Evolutionary conservation across 306 rosid species (phyloP).

Genomic region (Glycyrrhiza uralensis): DNA sequence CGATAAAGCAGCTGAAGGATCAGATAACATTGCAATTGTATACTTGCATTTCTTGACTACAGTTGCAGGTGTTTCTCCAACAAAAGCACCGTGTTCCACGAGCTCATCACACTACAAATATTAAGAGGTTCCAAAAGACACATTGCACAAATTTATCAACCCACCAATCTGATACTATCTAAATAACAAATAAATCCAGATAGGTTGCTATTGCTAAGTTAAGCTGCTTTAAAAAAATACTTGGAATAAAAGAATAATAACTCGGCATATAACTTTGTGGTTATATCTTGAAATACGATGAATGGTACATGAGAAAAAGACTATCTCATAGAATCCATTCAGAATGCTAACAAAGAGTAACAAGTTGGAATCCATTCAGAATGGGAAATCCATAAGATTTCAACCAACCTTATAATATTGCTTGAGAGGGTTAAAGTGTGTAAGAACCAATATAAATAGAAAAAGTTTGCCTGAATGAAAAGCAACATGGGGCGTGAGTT

Average conservation of each 20-base stretch:
- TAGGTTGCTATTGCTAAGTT: too few species aligned
- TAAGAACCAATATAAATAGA: conserved; percentile 14
- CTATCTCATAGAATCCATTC: background rate
- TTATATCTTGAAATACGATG: background rate
- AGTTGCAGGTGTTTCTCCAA: conserved; percentile 71
- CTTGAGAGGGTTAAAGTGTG: conserved; percentile 24
- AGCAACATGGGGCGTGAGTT: conserved; percentile 26
- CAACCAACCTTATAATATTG: conserved; percentile 34
- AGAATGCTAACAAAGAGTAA: conserved; percentile 32
- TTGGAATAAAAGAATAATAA: background rate
- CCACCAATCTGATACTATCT: background rate
- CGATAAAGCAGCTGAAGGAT: conserved; percentile 75
- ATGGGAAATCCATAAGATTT: conserved; percentile 28
- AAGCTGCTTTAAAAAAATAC: background rate
- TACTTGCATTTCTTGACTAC: conserved; percentile 75
- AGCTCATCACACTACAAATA: conserved; percentile 67
- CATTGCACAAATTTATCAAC: background rate
- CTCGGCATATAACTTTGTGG: background rate
- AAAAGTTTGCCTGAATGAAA: conserved; percentile 16
- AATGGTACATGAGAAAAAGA: background rate
- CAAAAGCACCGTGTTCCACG: conserved; percentile 63
- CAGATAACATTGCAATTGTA: conserved; percentile 76
- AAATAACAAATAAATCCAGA: background rate
- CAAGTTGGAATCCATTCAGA: conserved; percentile 30
- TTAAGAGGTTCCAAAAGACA: conserved; percentile 20